Evolutionary conservation across 495 filamentous ascomycete genomes (phyloP).

Genomic region (Clavariopsis aquatica): DNA sequence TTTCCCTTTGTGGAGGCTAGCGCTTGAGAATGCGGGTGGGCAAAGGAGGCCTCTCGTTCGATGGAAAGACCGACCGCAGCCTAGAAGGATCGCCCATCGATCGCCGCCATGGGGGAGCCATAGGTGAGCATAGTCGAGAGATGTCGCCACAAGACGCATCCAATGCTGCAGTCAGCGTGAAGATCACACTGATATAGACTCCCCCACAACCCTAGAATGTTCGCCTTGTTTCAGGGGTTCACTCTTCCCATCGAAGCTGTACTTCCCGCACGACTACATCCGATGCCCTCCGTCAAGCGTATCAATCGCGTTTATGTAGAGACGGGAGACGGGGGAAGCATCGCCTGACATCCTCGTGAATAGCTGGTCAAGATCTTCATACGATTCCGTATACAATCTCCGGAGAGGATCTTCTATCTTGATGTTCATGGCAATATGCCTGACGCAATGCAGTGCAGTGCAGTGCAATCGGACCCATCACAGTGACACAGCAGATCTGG

Average conservation of each 20-base stretch:
- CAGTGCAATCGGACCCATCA: background rate
- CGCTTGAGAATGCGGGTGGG: no score
- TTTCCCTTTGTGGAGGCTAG: no score
- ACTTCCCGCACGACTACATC: background rate
- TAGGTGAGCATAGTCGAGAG: conserved; percentile 8
- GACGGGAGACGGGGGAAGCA: conserved; percentile 5
- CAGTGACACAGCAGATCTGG: conserved; percentile 5
- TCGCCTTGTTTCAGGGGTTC: background rate
- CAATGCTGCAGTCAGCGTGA: conserved; percentile 14
- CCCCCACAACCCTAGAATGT: background rate
- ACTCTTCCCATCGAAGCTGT: background rate
- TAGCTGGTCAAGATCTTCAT: conserved; percentile 19
- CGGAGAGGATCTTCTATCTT: conserved; percentile 17
- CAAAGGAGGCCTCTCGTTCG: background rate
- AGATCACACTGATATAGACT: conserved; percentile 26
- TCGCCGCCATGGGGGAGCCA: background rate
- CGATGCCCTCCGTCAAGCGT: conserved; percentile 22
- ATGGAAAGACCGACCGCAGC: background rate
- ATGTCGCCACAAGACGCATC: background rate
- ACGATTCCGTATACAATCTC: background rate
- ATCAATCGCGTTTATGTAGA: background rate
- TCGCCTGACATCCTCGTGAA: background rate
- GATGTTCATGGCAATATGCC: background rate
- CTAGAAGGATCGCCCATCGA: background rate
- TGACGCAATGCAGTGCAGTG: background rate